Conservation (phyloP, 495 filamentous ascomycete species). For the Aspergillus sparsus region DNA sequence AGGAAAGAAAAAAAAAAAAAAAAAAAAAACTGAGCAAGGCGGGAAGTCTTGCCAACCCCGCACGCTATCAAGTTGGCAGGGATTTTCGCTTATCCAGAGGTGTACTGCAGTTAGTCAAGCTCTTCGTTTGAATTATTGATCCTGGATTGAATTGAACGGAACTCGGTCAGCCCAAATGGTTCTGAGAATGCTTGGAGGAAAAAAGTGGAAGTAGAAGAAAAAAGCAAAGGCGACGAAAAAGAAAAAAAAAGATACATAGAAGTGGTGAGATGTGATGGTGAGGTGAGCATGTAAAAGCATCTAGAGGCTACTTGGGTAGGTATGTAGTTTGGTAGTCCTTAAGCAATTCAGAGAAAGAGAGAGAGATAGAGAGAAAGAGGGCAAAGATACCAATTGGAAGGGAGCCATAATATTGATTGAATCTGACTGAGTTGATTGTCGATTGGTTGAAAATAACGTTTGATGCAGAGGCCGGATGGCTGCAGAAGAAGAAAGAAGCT, state of each 20-base stretch:
- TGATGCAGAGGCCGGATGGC: not conserved
- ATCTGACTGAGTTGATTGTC: too few relatives aligned
- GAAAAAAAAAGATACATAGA: not conserved
- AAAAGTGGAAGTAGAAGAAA: slow-evolving; percentile 5
- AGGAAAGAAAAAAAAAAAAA: not conserved
- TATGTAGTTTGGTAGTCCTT: not conserved
- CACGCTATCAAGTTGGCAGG: not conserved
- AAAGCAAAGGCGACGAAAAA: not conserved
- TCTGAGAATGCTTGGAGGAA: not conserved
- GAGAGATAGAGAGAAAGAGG: not conserved
- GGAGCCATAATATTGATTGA: too few relatives aligned
- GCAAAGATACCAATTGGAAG: not conserved
- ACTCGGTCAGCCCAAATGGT: not conserved
- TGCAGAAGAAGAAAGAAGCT: not conserved
- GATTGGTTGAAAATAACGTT: not conserved
- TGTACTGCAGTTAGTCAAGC: too few relatives aligned
- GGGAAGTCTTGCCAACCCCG: not conserved
- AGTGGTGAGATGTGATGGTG: not conserved
- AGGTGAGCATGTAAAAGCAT: not conserved
- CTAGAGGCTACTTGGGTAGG: not conserved
- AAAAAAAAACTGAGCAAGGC: not conserved
- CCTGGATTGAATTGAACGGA: not conserved
- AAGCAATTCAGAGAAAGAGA: not conserved
- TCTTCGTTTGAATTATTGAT: not conserved
- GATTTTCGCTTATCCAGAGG: not conserved